These are phyloP conservation scores for Seiridium cupressi DNA, from an alignment of 2,329 filamentous ascomycete species.

Conservation along the genomic window DNA sequence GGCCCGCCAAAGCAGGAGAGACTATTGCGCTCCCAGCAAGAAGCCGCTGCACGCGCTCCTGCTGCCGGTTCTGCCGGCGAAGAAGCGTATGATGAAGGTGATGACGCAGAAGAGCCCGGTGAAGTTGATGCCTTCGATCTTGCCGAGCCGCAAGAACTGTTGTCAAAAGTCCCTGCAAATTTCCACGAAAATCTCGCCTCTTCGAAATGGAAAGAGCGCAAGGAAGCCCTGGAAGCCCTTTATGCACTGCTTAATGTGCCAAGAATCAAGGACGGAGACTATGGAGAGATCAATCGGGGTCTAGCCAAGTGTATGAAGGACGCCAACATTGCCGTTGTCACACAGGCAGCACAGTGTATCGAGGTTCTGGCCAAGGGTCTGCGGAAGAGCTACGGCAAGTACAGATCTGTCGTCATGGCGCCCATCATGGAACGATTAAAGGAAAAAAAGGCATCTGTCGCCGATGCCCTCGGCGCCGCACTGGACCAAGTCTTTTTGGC, in stretches of 20 bases:
- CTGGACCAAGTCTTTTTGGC: constrained; percentile 68
- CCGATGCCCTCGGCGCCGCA: constrained; percentile 83
- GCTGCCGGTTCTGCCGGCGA: constrained; percentile 56
- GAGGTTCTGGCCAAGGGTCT: constrained; percentile 86
- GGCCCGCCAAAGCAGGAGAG: constrained; percentile 86
- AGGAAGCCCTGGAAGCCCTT: constrained; percentile 86
- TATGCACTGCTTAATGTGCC: constrained; percentile 77
- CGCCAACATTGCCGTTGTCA: constrained; percentile 93
- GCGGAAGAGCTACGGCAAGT: constrained; percentile 73
- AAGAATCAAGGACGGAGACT: constrained; percentile 87
- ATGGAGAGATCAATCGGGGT: constrained; percentile 77
- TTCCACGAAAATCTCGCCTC: constrained; percentile 83
- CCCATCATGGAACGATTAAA: constrained; percentile 95
- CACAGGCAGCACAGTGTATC: constrained; percentile 88
- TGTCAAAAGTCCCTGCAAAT: constrained; percentile 76
- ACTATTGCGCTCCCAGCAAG: constrained; percentile 85
- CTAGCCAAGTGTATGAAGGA: constrained; percentile 99
- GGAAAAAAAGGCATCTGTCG: constrained; percentile 89
- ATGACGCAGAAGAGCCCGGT: constrained; percentile 58
- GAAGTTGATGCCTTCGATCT: constrained; percentile 82
- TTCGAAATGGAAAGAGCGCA: constrained; percentile 97
- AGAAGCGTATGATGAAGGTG: constrained; percentile 56
- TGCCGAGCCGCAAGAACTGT: constrained; percentile 83
- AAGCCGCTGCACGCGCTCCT: constrained; percentile 70
- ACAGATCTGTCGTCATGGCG: constrained; percentile 76